Conservation (phyloP, 2,329 filamentous ascomycete genomes). For the Leptographium radiaticola region DNA sequence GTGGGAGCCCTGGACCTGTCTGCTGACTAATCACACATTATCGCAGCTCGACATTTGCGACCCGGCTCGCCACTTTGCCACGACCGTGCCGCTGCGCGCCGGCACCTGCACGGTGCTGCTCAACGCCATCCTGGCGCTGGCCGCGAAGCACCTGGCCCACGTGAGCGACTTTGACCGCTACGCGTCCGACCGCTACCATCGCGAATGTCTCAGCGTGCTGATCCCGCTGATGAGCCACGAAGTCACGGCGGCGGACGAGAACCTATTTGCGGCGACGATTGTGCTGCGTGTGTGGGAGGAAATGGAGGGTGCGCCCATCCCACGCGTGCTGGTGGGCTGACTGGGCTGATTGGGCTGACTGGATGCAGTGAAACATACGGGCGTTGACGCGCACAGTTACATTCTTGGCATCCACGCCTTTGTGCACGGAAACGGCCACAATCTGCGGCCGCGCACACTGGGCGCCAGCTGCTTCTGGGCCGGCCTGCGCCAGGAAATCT, state of each 20-base stretch:
- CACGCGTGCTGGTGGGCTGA: not conserved
- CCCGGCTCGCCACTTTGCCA: slow-evolving; percentile 32
- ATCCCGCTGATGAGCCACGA: slow-evolving; percentile 32
- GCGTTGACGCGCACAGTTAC: slow-evolving; percentile 32
- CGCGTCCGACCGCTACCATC: slow-evolving; percentile 38
- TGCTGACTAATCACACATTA: not conserved
- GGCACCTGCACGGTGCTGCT: slow-evolving; percentile 36
- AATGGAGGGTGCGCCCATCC: slow-evolving; percentile 22
- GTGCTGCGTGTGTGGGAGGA: slow-evolving; percentile 45
- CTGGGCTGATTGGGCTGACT: not conserved
- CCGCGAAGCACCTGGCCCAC: slow-evolving; percentile 39
- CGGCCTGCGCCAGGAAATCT: slow-evolving; percentile 46
- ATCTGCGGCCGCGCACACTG: slow-evolving; percentile 26
- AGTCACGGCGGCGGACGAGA: slow-evolving; percentile 30
- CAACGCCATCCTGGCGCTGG: slow-evolving; percentile 43
- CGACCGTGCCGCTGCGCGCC: slow-evolving; percentile 38
- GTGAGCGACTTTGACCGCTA: slow-evolving; percentile 32
- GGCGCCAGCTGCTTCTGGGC: slow-evolving; percentile 44
- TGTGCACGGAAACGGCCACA: slow-evolving; percentile 26
- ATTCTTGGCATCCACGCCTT: slow-evolving; percentile 33
- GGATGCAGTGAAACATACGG: slow-evolving; percentile 24
- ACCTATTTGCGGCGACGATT: slow-evolving; percentile 40
- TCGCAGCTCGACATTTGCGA: slow-evolving; percentile 29
- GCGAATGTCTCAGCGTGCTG: slow-evolving; percentile 34
- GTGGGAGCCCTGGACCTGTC: no score